Conservation (phyloP, 305 asterid genomes). For the Withania somnifera region DNA sequence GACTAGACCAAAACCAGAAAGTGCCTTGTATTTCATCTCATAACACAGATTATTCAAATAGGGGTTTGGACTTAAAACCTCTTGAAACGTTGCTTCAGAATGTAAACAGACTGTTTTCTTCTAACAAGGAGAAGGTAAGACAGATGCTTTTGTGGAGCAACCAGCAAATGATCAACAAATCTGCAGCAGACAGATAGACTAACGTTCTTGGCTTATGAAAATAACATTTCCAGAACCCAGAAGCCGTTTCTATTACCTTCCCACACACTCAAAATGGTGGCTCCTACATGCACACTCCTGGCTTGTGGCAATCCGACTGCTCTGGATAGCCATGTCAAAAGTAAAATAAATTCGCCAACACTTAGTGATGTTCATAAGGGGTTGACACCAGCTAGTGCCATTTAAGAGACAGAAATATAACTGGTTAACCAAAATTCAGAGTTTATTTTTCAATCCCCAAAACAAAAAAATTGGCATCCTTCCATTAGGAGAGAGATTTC, state of each 20-base stretch:
- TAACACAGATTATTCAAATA: neutral
- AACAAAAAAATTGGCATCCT: neutral
- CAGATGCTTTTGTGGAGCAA: neutral
- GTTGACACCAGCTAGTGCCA: neutral
- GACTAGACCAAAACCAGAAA: neutral
- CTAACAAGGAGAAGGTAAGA: neutral
- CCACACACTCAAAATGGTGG: neutral
- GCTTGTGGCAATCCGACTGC: neutral
- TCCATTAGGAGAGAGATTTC: conserved; percentile 21
- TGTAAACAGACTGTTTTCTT: neutral
- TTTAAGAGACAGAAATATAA: neutral
- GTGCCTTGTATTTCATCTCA: neutral
- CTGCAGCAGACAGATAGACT: neutral
- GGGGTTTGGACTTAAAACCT: neutral
- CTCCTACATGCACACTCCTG: no score
- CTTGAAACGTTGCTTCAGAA: neutral
- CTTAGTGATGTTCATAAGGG: neutral
- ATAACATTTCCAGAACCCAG: neutral
- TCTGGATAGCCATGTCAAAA: neutral
- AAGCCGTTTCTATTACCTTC: neutral
- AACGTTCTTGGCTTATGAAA: neutral
- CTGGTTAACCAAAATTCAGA: neutral
- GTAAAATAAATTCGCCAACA: neutral
- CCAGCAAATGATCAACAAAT: neutral
- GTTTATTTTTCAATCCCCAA: neutral